Percentiles rank a stretch among this genome's conserved stretches.
Conservation (phyloP, 257 asterid genomes). For the Nicotiana benthamiana region DNA sequence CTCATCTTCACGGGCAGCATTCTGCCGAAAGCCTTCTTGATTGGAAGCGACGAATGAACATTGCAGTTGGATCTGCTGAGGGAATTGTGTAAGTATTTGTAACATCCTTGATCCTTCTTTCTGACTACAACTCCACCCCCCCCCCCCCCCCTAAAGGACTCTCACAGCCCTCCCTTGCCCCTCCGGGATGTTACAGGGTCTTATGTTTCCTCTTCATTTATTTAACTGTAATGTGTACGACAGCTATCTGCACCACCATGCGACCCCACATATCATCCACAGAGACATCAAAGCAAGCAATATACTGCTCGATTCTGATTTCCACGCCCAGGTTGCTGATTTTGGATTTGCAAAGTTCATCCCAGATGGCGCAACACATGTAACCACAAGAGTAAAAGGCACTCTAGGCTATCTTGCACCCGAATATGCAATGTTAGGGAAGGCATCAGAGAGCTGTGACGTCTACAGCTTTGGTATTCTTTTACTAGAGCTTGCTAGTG, state of each 20-base stretch:
- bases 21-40: constrained; percentile 79
- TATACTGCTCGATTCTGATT: constrained; percentile 59
- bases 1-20: constrained; percentile 93
- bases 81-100: constrained; percentile 61
- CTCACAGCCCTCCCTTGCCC: too few species aligned
- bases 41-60: constrained; percentile 75
- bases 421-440: constrained; percentile 80
- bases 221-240: not conserved
- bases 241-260: constrained; percentile 82
- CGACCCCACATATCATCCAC: constrained; percentile 86
- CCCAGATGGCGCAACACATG: constrained; percentile 90
- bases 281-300: constrained; percentile 89
- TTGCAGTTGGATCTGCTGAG: constrained; percentile 83
- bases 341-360: constrained; percentile 81
- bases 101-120: not conserved
- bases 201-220: not conserved
- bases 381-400: constrained; percentile 75
- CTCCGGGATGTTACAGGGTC: not conserved
- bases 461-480: constrained; percentile 92
- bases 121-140: not conserved
- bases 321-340: constrained; percentile 81
- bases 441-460: constrained; percentile 86
- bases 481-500: constrained; percentile 85
- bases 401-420: constrained; percentile 94
- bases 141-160: too few species aligned